Evolutionary conservation across 2,329 filamentous ascomycete genomes (phyloP), one percentile per base, ranked within the genome.

Genomic region (Trichoderma koningiopsis): DNA sequence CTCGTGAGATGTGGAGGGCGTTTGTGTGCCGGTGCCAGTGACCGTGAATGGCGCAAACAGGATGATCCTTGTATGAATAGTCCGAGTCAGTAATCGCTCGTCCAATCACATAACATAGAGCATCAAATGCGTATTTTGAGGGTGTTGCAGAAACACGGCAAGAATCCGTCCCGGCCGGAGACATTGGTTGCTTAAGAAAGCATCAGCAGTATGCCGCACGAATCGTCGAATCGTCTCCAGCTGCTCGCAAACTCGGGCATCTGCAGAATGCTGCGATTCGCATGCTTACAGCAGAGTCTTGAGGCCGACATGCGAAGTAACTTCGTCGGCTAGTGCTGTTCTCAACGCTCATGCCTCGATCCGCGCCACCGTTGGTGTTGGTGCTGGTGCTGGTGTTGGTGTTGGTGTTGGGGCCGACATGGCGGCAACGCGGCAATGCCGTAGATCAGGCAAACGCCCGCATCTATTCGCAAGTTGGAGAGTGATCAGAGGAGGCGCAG

Each of bases 401-500:
- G 40, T 22, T 16, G 24, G n/a, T 27, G 22, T 14, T 53, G 24
- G 22, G 27, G 33, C 11, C 7, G n/a, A 27, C 37, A 65, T 47
- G 5, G 40, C 40, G 62, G 24, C 13, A 58, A 16, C n/a, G 40
- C 53, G 53, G 63, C 53, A 58, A 14, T 49, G n/a, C 27, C 27
- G 53, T 58, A 19, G 35, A 55, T 47, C 43, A 58, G 37, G 52
- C 47, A 33, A 33, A 37, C 53, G 53, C n/a, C 37, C 57, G 52
- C 53, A 55, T 29, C 3, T 37, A 27, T 35, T 47, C 1, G 27
- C 53, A n/a, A 11, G 29, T 22, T 24, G 16, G 37, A 55, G 37
- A 58, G 49, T 57, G 37, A 66, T 58, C 53, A 58, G 63, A 66
- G 37, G 29, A 49, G 63, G 53, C 27, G 35, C 35, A 58, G 63